Conservation (phyloP, 352 stramenopile species). For the Phytophthora megakarya region DNA sequence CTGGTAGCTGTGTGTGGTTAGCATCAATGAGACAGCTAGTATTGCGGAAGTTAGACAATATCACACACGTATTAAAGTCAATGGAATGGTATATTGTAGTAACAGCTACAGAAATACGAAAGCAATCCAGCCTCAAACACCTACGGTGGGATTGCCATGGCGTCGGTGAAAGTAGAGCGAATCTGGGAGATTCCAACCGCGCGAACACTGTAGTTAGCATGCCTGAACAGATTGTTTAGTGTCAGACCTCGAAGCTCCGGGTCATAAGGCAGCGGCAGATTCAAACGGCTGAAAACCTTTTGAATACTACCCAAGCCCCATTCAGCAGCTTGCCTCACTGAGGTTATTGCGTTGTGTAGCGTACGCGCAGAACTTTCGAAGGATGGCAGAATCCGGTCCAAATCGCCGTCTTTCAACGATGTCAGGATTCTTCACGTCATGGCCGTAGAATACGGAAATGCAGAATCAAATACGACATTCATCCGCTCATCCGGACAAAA, state of each 20-base stretch:
- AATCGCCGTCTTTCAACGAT: conserved; percentile 1
- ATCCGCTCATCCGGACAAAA: background rate
- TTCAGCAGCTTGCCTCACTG: conserved; percentile 1
- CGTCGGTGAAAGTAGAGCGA: conserved; percentile 1
- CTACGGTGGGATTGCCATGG: no score
- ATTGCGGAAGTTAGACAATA: no score
- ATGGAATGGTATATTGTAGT: no score
- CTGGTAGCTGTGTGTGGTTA: no score
- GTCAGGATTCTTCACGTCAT: conserved; percentile 4
- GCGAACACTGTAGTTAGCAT: conserved; percentile 10
- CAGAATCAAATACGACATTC: conserved; percentile 2
- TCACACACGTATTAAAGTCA: no score
- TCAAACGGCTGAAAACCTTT: background rate
- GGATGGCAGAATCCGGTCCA: background rate
- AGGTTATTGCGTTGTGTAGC: conserved; percentile 13
- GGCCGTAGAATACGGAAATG: conserved; percentile 1
- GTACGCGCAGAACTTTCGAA: background rate
- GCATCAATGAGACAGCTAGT: no score
- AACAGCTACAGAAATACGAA: no score
- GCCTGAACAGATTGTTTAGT: background rate
- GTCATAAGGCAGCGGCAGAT: background rate
- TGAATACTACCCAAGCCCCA: conserved; percentile 9
- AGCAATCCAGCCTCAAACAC: no score
- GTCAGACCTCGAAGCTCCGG: background rate
- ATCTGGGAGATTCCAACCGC: conserved; percentile 23